Percentiles rank a stretch among this genome's conserved stretches.
Evolutionary conservation across 176 grass and related monocot genomes (phyloP).

Genomic region (Olyra latifolia): DNA sequence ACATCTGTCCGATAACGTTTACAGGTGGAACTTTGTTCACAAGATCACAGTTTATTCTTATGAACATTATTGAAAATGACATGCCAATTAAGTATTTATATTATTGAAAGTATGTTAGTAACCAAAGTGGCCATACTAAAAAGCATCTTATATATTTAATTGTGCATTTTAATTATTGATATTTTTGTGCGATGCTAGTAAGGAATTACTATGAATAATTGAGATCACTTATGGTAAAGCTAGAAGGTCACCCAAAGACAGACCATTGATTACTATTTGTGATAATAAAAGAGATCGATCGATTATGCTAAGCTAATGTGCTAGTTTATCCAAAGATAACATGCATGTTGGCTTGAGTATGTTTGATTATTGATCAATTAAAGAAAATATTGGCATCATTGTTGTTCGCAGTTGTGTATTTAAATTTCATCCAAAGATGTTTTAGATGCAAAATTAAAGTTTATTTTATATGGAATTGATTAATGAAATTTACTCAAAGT

Average conservation of each 20-base stretch:
- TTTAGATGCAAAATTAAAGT: not conserved
- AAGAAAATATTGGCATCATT: not conserved
- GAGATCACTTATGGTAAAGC: too few relatives aligned
- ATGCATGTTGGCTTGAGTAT: not conserved
- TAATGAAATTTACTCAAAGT: not conserved
- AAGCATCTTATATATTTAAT: not conserved
- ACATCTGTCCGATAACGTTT: too few relatives aligned
- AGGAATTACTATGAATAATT: too few relatives aligned
- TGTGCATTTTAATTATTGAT: not conserved
- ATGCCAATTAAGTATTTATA: not conserved
- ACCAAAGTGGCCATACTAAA: not conserved
- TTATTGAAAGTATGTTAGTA: not conserved
- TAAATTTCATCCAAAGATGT: slow-evolving; percentile 10
- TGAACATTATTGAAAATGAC: not conserved
- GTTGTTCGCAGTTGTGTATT: not conserved
- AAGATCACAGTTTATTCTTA: not conserved
- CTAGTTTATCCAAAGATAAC: not conserved
- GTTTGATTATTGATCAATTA: not conserved
- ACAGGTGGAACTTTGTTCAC: too few relatives aligned
- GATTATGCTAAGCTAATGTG: not conserved
- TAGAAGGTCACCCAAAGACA: not conserved
- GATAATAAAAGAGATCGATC: not conserved
- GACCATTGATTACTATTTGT: not conserved
- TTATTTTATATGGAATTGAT: not conserved
- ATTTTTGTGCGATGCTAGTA: too few relatives aligned